Conservation (phyloP, 305 asterid genomes). For the Solanum hybrid region DNA sequence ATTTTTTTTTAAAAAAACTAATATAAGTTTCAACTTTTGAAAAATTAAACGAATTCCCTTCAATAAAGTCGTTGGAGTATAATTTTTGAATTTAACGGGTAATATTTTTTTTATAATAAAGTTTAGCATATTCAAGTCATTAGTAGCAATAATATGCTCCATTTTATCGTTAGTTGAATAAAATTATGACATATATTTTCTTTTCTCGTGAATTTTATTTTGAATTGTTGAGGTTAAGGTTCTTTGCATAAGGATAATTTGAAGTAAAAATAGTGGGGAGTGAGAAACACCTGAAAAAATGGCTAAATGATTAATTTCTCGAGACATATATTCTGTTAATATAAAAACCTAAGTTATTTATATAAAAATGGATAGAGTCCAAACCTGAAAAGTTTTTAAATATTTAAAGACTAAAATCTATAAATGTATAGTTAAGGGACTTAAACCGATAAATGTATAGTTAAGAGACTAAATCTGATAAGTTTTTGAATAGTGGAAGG, state of each 20-base stretch:
- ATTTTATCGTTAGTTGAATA: too few relatives aligned
- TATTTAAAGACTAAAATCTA: neutral
- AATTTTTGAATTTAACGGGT: too few relatives aligned
- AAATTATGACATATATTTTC: neutral
- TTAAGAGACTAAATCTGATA: neutral
- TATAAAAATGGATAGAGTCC: neutral
- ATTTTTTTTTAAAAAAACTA: neutral
- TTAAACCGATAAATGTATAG: neutral
- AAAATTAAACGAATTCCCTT: neutral
- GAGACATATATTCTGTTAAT: neutral
- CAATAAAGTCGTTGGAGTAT: neutral
- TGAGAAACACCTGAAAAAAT: too few relatives aligned
- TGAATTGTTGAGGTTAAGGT: neutral
- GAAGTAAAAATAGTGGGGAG: neutral
- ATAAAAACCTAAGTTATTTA: too few relatives aligned
- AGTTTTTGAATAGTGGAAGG: too few relatives aligned
- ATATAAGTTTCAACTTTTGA: neutral
- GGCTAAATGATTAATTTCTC: neutral
- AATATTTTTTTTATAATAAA: too few relatives aligned
- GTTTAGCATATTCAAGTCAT: neutral
- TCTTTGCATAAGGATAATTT: too few relatives aligned
- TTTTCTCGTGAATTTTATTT: too few relatives aligned
- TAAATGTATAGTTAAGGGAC: too few relatives aligned
- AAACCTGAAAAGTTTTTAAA: too few relatives aligned
- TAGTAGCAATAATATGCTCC: neutral